Evolutionary conservation across 441 rosid genomes (phyloP), one percentile per base, ranked within the genome.

Genomic region (Erysimum cheiri): DNA sequence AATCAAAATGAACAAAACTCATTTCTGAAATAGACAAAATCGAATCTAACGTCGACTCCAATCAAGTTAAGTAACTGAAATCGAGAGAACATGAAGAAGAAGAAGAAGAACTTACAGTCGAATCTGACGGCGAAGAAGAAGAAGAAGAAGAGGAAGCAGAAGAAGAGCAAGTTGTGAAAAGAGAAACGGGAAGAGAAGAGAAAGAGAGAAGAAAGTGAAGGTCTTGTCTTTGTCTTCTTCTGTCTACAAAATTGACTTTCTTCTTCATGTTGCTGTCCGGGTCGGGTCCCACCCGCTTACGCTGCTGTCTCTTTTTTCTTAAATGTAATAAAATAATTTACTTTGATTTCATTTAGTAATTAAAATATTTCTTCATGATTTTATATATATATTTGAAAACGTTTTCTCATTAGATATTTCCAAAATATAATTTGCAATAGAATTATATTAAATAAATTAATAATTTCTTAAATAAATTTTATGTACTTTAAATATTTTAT

Each of bases 181-280:
- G n/a, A 39, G 5, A 35, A 56, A 10, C 9, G 46, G 50, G 40
- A 8, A 60, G 12, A 57, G 67, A 36, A 56, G 66, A 49, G 24
- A 22, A 22, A 47, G 66, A 60, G 66, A 61, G 46, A 32, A 43
- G 32, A 61, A 63, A 69, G 40, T 63, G 74, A 69, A 64, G 43
- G 19, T 69, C 24, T 22, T 22, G 24, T 22, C 24, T 22, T 22
- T 22, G 74, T 37, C 36, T 50, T 33, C 36, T 33, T 43, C 19
- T 12, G 41, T 59, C 63, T 59, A 24, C 22, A 60, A 40, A 8
- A 0, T 39, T 60, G 64, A 60, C 64, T 60, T 60, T 60, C 12
- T 26, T 76, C 68, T 57, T 65, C 79, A 22, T 22, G 24, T 52
- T 50, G 79, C 75, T 64, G 75, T 65, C 71, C 63, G 72, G 68